These are phyloP conservation scores for Penicillium sp. DNA, from an alignment of 2,329 filamentous ascomycete genomes.

Conservation along the genomic window DNA sequence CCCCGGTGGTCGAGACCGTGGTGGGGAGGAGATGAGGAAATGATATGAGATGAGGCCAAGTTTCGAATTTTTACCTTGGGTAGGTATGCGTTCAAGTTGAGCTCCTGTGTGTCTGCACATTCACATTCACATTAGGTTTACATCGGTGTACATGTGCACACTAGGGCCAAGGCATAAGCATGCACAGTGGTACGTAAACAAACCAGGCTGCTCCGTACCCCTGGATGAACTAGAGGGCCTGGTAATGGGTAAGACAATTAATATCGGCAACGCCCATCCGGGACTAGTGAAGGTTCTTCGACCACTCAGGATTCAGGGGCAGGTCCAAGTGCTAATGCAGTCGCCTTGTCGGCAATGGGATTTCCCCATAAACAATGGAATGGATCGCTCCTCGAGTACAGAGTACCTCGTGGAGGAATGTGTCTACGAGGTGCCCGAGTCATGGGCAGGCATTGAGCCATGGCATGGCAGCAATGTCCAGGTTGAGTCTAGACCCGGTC, in stretches of 20 bases:
- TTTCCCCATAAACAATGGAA: not conserved
- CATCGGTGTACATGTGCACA: too few species aligned
- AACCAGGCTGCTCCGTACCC: not conserved
- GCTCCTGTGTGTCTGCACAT: too few species aligned
- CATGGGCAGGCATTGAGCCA: not conserved
- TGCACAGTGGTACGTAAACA: too few species aligned
- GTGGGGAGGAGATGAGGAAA: not conserved
- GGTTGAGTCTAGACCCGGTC: constrained; percentile 8
- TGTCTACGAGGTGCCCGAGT: not conserved
- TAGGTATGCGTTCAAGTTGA: too few species aligned
- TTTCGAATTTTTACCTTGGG: constrained; percentile 6
- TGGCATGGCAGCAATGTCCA: too few species aligned
- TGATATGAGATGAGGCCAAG: too few species aligned
- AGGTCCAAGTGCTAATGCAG: not conserved
- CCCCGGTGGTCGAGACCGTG: constrained; percentile 21
- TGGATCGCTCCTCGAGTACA: too few species aligned
- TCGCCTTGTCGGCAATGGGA: not conserved
- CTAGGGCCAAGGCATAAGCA: too few species aligned
- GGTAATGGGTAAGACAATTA: not conserved
- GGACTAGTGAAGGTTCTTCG: constrained; percentile 5
- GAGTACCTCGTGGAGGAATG: not conserved
- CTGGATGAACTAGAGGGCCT: not conserved
- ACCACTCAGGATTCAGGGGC: not conserved
- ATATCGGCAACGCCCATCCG: constrained; percentile 6
- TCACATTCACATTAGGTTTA: too few species aligned